phyloP scores from a whole-genome alignment of 768 basidiomycete species.

The Strobilomyces echinocephalus region DNA sequence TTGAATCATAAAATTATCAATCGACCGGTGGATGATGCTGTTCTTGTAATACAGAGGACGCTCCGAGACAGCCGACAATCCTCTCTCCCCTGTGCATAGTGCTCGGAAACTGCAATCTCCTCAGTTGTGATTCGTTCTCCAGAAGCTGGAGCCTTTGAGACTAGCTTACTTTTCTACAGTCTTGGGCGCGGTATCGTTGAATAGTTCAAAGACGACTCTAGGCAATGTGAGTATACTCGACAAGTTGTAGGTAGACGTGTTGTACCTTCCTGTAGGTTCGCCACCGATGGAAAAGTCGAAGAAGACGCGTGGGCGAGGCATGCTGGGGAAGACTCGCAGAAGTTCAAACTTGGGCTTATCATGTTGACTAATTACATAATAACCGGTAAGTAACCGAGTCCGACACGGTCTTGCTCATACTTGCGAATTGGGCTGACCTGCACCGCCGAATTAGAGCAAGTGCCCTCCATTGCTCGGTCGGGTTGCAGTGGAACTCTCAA shows the following conservation, averaged over 20 bases:
- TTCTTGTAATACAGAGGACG: constrained; percentile 80
- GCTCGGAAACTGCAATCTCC: constrained; percentile 62
- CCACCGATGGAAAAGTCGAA: constrained; percentile 57
- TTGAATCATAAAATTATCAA: constrained; percentile 76
- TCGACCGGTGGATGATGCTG: constrained; percentile 72
- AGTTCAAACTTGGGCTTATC: background rate
- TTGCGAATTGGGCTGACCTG: background rate
- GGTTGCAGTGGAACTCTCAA: background rate
- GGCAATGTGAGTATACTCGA: constrained; percentile 10
- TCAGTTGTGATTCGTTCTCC: constrained; percentile 8
- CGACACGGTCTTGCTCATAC: background rate
- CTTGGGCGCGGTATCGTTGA: constrained; percentile 65
- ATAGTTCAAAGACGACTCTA: constrained; percentile 74
- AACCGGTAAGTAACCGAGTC: background rate
- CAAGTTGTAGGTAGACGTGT: background rate
- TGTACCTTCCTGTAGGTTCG: constrained; percentile 53
- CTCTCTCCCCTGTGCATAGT: constrained; percentile 83
- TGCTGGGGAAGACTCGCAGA: constrained; percentile 15
- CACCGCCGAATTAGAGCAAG: background rate
- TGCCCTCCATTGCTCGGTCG: background rate
- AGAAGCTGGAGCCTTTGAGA: background rate
- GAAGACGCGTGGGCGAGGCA: constrained; percentile 61
- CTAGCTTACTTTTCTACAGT: constrained; percentile 70
- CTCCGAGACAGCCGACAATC: constrained; percentile 57
- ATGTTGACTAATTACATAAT: constrained; percentile 13